These are phyloP conservation scores for Nakazawaea holstii DNA, from an alignment of 805 yeast species.

Conservation along the genomic window DNA sequence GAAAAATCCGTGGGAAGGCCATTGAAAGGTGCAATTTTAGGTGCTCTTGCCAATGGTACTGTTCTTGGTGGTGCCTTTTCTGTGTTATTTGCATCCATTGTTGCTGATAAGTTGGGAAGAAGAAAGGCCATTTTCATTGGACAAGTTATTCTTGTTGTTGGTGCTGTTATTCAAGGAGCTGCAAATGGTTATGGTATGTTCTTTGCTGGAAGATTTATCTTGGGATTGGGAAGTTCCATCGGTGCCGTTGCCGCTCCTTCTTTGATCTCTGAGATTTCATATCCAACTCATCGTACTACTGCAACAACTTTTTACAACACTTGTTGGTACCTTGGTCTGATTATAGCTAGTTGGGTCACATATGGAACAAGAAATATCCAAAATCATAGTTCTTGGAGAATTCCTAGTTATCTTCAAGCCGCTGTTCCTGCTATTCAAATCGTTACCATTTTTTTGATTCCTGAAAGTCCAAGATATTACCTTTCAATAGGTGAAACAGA, in stretches of 20 bases:
- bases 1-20: slow-evolving; percentile 31
- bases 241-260: slow-evolving; percentile 36
- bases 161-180: slow-evolving; percentile 10
- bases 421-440: slow-evolving; percentile 28
- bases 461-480: slow-evolving; percentile 45
- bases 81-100: slow-evolving; percentile 21
- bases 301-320: slow-evolving; percentile 38
- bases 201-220: slow-evolving; percentile 33
- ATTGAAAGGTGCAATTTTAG: slow-evolving; percentile 35
- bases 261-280: slow-evolving; percentile 40
- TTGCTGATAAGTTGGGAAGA: slow-evolving; percentile 37
- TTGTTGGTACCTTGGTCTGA: slow-evolving; percentile 50
- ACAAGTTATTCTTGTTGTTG: slow-evolving; percentile 2
- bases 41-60: slow-evolving; percentile 35
- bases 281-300: slow-evolving; percentile 33
- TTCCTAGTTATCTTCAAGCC: slow-evolving; percentile 35
- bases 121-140: slow-evolving; percentile 15
- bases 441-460: slow-evolving; percentile 28
- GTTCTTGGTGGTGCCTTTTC: slow-evolving; percentile 33
- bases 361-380: slow-evolving; percentile 31
- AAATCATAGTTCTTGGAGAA: slow-evolving; percentile 7
- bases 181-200: slow-evolving; percentile 24
- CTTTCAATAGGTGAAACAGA: slow-evolving; percentile 32
- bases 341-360: slow-evolving; percentile 46
- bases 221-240: slow-evolving; percentile 37